Percentiles rank a stretch among this genome's conserved stretches.
Conservation (phyloP, 2,329 filamentous ascomycete species). For the Alternaria metachromatica region DNA sequence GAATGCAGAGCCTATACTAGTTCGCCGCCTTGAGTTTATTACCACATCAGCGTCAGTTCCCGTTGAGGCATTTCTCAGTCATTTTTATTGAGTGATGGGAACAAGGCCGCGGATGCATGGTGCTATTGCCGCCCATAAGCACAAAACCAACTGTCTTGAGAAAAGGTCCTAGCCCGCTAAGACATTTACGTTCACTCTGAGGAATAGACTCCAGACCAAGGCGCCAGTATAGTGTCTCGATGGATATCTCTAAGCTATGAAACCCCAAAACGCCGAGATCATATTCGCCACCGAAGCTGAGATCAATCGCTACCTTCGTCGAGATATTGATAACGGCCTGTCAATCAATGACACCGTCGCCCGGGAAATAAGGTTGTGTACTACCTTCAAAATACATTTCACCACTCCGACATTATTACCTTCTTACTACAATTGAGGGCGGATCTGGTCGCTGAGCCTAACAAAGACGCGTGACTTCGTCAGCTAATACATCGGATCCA, state of each 20-base stretch:
- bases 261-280: background rate
- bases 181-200: background rate
- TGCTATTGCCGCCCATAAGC: background rate
- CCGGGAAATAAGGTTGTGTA: background rate
- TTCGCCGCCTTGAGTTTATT: background rate
- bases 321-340: background rate
- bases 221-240: background rate
- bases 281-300: background rate
- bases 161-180: background rate
- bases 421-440: background rate
- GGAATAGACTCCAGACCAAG: background rate
- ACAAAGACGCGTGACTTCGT: background rate
- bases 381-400: background rate
- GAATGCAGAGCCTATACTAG: background rate
- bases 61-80: background rate
- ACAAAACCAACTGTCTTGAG: background rate
- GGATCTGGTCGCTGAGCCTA: background rate
- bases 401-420: background rate
- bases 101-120: background rate
- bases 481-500: background rate
- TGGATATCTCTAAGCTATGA: background rate
- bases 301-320: background rate
- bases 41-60: background rate
- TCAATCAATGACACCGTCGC: background rate
- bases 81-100: background rate